These are phyloP conservation scores for Acacia melanoxylon DNA, from an alignment of 306 rosid genomes.

Conservation along the genomic window DNA sequence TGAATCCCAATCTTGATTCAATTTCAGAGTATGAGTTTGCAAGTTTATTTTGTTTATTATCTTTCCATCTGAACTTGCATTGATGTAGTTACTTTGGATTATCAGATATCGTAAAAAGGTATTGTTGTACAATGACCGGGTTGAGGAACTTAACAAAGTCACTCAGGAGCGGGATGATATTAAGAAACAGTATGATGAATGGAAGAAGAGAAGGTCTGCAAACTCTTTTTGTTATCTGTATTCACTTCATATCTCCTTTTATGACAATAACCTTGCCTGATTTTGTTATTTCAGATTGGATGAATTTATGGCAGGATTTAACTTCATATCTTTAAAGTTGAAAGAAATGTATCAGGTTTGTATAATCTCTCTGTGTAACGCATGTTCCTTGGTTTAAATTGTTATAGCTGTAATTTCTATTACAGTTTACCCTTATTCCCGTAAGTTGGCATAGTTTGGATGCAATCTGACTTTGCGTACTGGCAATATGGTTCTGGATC, in stretches of 20 bases:
- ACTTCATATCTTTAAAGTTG: slow-evolving; percentile 83
- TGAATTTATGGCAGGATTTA: slow-evolving; percentile 97
- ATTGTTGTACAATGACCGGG: slow-evolving; percentile 74
- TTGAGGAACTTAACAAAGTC: slow-evolving; percentile 80
- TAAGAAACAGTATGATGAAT: slow-evolving; percentile 85
- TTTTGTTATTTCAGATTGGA: slow-evolving; percentile 62
- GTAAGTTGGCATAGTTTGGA: neutral
- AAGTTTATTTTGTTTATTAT: slow-evolving; percentile 12
- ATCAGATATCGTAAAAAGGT: slow-evolving; percentile 82
- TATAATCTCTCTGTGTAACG: slow-evolving; percentile 14
- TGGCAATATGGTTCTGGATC: neutral
- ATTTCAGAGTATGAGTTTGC: slow-evolving; percentile 73
- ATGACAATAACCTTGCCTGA: slow-evolving; percentile 15
- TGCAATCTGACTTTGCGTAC: slow-evolving; percentile 1
- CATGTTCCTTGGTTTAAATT: neutral
- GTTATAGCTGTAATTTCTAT: neutral
- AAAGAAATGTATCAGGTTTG: slow-evolving; percentile 96
- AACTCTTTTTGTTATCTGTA: neutral
- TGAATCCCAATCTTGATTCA: slow-evolving; percentile 97
- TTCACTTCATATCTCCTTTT: slow-evolving; percentile 11
- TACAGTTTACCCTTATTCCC: neutral
- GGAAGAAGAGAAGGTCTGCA: slow-evolving; percentile 81
- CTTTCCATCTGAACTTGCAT: slow-evolving; percentile 23
- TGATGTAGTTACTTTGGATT: slow-evolving; percentile 25
- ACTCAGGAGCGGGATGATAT: slow-evolving; percentile 81